Evolutionary conservation across 495 filamentous ascomycete genomes (phyloP).

Genomic region (Saxophila tyrrhenica): DNA sequence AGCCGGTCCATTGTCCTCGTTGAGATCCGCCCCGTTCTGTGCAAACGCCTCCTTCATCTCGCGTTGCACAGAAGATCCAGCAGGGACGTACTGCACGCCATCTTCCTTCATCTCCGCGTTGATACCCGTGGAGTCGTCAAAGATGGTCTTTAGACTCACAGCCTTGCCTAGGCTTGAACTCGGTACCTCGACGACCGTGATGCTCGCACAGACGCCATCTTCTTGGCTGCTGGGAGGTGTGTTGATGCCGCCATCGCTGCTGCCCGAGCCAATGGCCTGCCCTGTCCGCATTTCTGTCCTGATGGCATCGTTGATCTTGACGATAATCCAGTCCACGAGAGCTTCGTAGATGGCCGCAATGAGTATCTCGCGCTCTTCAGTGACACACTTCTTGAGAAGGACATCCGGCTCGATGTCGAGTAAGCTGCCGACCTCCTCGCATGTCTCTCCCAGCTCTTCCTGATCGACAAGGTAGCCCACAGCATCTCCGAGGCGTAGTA

Average conservation of each 20-base stretch:
- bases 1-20: slow-evolving; percentile 53
- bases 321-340: slow-evolving; percentile 86
- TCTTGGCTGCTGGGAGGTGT: slow-evolving; percentile 52
- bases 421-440: slow-evolving; percentile 79
- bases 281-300: slow-evolving; percentile 54
- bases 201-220: slow-evolving; percentile 69
- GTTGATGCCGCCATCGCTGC: slow-evolving; percentile 41
- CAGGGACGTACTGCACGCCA: slow-evolving; percentile 58
- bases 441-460: slow-evolving; percentile 73
- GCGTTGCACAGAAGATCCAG: slow-evolving; percentile 64
- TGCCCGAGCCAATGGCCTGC: slow-evolving; percentile 50
- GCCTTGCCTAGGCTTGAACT: slow-evolving; percentile 72
- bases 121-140: slow-evolving; percentile 85
- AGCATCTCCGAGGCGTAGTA: slow-evolving; percentile 86
- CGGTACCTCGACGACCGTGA: slow-evolving; percentile 82
- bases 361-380: slow-evolving; percentile 67
- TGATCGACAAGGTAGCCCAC: slow-evolving; percentile 75
- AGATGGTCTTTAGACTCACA: slow-evolving; percentile 71
- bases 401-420: slow-evolving; percentile 81
- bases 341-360: slow-evolving; percentile 87
- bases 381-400: slow-evolving; percentile 64
- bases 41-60: slow-evolving; percentile 75
- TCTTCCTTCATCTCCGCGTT: slow-evolving; percentile 96
- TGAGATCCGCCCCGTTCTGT: slow-evolving; percentile 71
- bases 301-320: slow-evolving; percentile 83